Base-by-base conservation (phyloP, 495 filamentous ascomycete genomes). In the Daldinia vernicosa region DNA sequence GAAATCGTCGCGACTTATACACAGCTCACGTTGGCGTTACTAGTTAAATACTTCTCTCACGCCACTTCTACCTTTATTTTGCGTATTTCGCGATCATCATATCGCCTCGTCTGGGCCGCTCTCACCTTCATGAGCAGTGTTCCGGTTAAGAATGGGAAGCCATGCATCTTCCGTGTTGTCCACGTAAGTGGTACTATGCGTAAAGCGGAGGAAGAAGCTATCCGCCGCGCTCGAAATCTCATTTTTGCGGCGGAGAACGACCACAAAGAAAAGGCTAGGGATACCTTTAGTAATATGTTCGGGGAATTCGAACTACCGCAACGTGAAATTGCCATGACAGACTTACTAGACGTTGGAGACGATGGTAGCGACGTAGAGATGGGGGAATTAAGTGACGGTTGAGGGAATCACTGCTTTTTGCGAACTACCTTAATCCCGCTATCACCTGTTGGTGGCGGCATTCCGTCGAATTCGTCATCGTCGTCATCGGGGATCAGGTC, bases 51-150 rank as follows among this genome's bases (percentile, higher is more conserved):
- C 79, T 87, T 95, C 54, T 97, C 94, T 6, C 85, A 86, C 1
- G 92, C 92, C n/a, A 99, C 96, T 0, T 96, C 93, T 19, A 99
- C 95, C 6, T 92, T 93, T 57, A 98, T 98, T 63, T 82, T 99
- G 30, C 88, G 92, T 54, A 89, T 92, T 66, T 86, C 91, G 9
- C 89, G 94, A 45, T 87, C 87, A 0, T 88, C 94, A 52, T 96
- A 92, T 79, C 88, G 92, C 14, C 84, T 98, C 50, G 89, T 95
- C 8, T 98, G 95, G 95, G 89, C 93, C 0, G 92, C 93, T 6
- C 81, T 99, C 56, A 90, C 94, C 2, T 93, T 93, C 68, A 91
- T 95, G 84, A 89, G 86, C n/a, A 80, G 81, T 15, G 80, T 97
- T 3, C 92, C 92, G 64, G 40, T 83, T 64, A 79, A 81, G 70